Conservation (phyloP, 2,329 filamentous ascomycete genomes). For the Lachnellula cervina region DNA sequence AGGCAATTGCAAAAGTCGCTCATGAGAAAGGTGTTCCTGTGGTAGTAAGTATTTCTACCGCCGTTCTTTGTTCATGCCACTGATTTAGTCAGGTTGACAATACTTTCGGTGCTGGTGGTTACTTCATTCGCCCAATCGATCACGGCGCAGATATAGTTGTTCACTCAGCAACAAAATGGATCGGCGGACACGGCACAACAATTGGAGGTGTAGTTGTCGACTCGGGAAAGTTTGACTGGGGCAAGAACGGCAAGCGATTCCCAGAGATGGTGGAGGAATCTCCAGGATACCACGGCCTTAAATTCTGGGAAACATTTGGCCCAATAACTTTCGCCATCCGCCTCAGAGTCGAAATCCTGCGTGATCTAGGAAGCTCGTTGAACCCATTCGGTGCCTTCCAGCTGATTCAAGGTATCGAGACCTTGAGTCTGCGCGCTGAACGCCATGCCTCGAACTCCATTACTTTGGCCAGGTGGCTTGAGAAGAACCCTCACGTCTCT, state of each 20-base stretch:
- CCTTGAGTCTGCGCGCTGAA: conserved; percentile 79
- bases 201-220: conserved; percentile 84
- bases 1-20: conserved; percentile 76
- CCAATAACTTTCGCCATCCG: conserved; percentile 76
- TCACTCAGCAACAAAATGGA: conserved; percentile 95
- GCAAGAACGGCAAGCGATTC: conserved; percentile 75
- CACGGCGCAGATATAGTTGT: conserved; percentile 92
- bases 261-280: conserved; percentile 88
- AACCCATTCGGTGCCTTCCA: conserved; percentile 94
- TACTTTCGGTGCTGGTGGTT: conserved; percentile 91
- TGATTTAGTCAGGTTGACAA: conserved; percentile 65
- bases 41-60: conserved; percentile 34
- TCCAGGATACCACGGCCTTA: conserved; percentile 86
- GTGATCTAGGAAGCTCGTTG: conserved; percentile 76
- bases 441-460: conserved; percentile 81
- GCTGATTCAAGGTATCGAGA: conserved; percentile 83
- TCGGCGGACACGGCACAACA: conserved; percentile 90
- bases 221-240: conserved; percentile 92
- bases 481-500: conserved; percentile 74
- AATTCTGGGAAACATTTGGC: conserved; percentile 92
- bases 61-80: conserved; percentile 3
- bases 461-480: conserved; percentile 74
- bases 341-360: conserved; percentile 81
- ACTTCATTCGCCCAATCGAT: conserved; percentile 79
- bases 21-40: conserved; percentile 59